These are phyloP conservation scores for Auxenochlorella pyrenoidosa DNA, from an alignment of 139 green algal genomes.

Conservation along the genomic window DNA sequence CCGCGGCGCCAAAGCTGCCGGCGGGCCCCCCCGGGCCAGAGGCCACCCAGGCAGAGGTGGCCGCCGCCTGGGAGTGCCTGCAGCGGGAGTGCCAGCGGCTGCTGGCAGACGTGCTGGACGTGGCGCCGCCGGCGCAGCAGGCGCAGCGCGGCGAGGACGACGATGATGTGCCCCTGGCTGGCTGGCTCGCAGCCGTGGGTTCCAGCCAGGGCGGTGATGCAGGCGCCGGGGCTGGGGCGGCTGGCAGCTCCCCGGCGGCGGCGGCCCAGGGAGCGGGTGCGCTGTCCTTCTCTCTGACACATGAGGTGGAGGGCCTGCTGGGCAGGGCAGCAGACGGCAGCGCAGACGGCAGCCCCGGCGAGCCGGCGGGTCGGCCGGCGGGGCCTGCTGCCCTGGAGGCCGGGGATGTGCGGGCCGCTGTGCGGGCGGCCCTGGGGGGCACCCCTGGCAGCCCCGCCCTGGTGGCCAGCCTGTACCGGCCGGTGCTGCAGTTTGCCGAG, in stretches of 20 bases:
- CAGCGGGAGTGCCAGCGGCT: conserved; percentile 60
- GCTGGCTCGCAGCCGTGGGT: conserved; percentile 45
- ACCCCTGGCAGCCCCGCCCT: conserved; percentile 47
- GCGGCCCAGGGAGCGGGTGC: not conserved
- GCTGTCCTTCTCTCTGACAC: conserved; percentile 54
- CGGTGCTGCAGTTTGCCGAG: conserved; percentile 53
- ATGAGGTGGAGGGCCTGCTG: conserved; percentile 32
- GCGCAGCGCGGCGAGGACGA: conserved; percentile 3
- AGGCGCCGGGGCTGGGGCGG: not conserved
- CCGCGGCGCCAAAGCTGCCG: not conserved
- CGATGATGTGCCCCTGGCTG: conserved; percentile 24
- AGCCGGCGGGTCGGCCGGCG: not conserved
- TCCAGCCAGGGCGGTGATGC: not conserved
- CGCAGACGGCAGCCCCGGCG: not conserved
- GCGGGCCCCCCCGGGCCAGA: not conserved
- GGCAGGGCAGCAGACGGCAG: not conserved
- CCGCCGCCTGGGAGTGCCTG: conserved; percentile 59
- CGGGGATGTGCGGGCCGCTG: conserved; percentile 21
- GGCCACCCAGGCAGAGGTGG: conserved; percentile 12
- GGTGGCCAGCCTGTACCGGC: conserved; percentile 54
- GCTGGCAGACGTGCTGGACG: conserved; percentile 53
- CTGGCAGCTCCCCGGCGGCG: not conserved
- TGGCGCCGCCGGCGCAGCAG: conserved; percentile 16
- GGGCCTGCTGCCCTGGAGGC: not conserved
- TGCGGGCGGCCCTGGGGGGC: conserved; percentile 34